Conservation (phyloP, 345 rosid species). For the Dimocarpus longan region DNA sequence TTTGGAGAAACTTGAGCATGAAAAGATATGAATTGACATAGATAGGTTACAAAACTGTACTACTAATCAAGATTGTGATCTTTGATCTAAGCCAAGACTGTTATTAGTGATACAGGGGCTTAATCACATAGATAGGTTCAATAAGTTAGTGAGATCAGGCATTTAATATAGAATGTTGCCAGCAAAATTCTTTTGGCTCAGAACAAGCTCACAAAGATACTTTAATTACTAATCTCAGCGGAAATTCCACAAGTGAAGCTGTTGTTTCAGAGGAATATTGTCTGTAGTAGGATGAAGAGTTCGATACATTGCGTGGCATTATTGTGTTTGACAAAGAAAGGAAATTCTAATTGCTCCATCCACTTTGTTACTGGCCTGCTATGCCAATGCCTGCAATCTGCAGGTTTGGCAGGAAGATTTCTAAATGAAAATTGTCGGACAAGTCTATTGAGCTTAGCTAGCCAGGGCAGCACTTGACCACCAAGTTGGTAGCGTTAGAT, state of each 20-base stretch:
- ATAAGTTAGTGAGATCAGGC: no score
- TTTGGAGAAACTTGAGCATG: background rate
- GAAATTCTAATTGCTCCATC: constrained; percentile 7
- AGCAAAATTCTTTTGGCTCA: no score
- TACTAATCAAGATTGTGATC: no score
- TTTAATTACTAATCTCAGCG: constrained; percentile 7
- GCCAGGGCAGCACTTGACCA: constrained; percentile 37
- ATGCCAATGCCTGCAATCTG: background rate
- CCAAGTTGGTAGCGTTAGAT: constrained; percentile 25
- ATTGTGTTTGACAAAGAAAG: background rate
- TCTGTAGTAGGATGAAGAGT: background rate
- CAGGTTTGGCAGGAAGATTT: background rate
- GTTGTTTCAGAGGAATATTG: constrained; percentile 11
- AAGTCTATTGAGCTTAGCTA: constrained; percentile 23
- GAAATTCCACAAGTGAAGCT: constrained; percentile 6
- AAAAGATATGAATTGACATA: no score
- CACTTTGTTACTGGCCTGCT: background rate
- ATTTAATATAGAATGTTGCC: no score
- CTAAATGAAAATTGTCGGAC: constrained; percentile 10
- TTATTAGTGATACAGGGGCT: no score
- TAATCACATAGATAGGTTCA: no score
- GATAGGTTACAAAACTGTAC: no score
- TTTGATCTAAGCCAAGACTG: no score
- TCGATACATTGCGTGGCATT: background rate
- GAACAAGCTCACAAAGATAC: background rate